Base-by-base conservation (phyloP, 352 stramenopile genomes). In the Phytophthora hybrid region DNA sequence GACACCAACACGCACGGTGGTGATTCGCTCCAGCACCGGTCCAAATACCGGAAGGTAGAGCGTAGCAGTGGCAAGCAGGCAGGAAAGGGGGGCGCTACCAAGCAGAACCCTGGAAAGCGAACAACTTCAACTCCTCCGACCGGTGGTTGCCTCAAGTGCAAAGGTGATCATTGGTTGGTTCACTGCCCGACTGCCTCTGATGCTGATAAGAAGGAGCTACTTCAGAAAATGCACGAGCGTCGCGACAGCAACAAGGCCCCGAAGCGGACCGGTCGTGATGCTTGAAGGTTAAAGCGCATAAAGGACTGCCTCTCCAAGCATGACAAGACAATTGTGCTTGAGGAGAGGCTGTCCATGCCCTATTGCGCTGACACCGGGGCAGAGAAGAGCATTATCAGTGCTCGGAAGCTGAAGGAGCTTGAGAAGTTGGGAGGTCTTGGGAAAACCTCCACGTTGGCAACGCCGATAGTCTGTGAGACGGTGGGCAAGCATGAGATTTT, bases 261-360 rank as follows among this genome's bases (percentile, higher is more conserved):
- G 31, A 61, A 58, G 16, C 51, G 29, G 41, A 11, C 47, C 5
- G 49, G 8, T n/a, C 5, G 11, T 18, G 32, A 60, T n/a, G 46
- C 65, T 13, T 72, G 56, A 72, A 72, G 49, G 65, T 62, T 65
- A 14, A 65, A 56, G 59, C 66, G 59, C 66, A 69, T 69, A 46
- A 60, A 69, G 10, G 52, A 65, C 31, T 74, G 67, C 47, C 59
- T 65, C 19, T 54, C 34, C 1, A 63, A 63, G 31, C 67, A 74
- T 5, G 26, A 61, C 29, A 74, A 62, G 44, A 57, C n/a, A 5
- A 69, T 69, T 60, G 53, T 73, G n/a, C 29, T 68, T 11, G 46
- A 74, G 26, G 59, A 59, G 31, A 69, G n/a, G 14, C 18, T 74
- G 21, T 65, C 59, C 16, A 74, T 74, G 59, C 46, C 54, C 44